phyloP scores from a whole-genome alignment of 768 basidiomycete genomes.

The Xerocomellus chrysenteron region DNA sequence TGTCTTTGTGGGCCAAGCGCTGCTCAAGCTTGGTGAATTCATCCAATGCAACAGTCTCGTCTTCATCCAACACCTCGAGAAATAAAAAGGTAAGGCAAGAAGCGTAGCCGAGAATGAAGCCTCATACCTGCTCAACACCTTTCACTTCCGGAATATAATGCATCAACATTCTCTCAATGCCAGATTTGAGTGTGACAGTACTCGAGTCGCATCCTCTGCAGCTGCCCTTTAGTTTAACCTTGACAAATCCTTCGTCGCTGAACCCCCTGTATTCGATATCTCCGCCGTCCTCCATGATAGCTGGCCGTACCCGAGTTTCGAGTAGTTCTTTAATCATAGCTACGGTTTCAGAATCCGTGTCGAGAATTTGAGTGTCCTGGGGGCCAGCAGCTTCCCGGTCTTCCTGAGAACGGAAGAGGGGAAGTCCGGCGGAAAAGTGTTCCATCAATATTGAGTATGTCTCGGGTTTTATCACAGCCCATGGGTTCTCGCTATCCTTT shows the following conservation, averaged over 20 bases:
- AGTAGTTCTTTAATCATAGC: slow-evolving; percentile 99
- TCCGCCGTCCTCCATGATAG: slow-evolving; percentile 98
- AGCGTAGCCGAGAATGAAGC: background rate
- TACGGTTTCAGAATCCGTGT: slow-evolving; percentile 93
- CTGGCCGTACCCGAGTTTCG: slow-evolving; percentile 92
- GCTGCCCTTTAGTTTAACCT: slow-evolving; percentile 92
- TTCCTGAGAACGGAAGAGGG: slow-evolving; percentile 82
- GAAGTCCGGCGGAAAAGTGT: slow-evolving; percentile 87
- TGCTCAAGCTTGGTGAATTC: slow-evolving; percentile 90
- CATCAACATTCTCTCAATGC: slow-evolving; percentile 98
- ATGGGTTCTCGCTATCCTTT: slow-evolving; percentile 81
- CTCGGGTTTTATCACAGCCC: slow-evolving; percentile 94
- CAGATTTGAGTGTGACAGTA: slow-evolving; percentile 92
- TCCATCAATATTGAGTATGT: slow-evolving; percentile 97
- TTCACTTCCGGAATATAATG: slow-evolving; percentile 98
- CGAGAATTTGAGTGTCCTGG: slow-evolving; percentile 90
- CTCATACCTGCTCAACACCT: slow-evolving; percentile 76
- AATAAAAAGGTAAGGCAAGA: slow-evolving; percentile 6
- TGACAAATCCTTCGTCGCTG: slow-evolving; percentile 77
- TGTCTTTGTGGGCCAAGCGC: slow-evolving; percentile 49
- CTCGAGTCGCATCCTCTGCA: slow-evolving; percentile 95
- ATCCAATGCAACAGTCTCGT: slow-evolving; percentile 80
- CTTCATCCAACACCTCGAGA: slow-evolving; percentile 79
- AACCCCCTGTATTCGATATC: slow-evolving; percentile 97
- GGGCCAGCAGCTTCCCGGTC: slow-evolving; percentile 81